Evolutionary conservation across 805 yeast species (phyloP), one percentile per base, ranked within the genome.

Genomic region (Saccharomyces mikatae): DNA sequence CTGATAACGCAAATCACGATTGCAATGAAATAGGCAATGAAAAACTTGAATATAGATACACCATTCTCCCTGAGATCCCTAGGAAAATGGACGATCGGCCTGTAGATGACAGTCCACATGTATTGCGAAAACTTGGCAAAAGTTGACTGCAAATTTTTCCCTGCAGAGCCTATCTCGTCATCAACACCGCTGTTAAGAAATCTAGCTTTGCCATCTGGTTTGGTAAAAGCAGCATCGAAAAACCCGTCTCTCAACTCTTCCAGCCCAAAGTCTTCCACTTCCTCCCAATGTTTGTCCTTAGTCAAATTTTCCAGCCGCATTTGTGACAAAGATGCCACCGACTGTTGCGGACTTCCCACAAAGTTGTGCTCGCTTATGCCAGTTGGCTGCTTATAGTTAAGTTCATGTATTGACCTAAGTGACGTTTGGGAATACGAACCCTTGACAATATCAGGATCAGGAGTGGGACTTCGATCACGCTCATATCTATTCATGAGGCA

Each of bases 171-270:
- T n/a, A 17, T 36, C 14, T 52, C 56, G 28, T 55, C 54, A 22
- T 31, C 52, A 22, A 46, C 46, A 30, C 52, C 28, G 24, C 44
- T 36, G 24, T 36, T 17, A 10, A 9, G 24, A 17, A 11, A 36
- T 13, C 22, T 26, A 13, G 44, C 6, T 17, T 48, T 21, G 47
- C 54, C 51, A 5, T 62, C 61, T 11, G 64, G 65, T 46, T 71
- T 71, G 6, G 70, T 63, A 55, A 69, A 78, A 1, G 71, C 65
- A 1, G 81, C 75, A 58, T 78, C 81, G 56, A 78, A 78, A 60
- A 74, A 78, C 9, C 80, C 80, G 51, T 75, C 75, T 59, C 82
- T 67, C 27, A 75, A 58, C 58, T 78, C 82, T 52, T 75, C 76
- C n/a, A 77, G 52, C 0, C 65, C 72, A 53, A 66, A 74, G 27